Percentiles rank a stretch among this genome's conserved stretches.
These are phyloP conservation scores for Ceratocystis albifundus DNA, from an alignment of 2,329 filamentous ascomycete genomes.

Conservation along the genomic window DNA sequence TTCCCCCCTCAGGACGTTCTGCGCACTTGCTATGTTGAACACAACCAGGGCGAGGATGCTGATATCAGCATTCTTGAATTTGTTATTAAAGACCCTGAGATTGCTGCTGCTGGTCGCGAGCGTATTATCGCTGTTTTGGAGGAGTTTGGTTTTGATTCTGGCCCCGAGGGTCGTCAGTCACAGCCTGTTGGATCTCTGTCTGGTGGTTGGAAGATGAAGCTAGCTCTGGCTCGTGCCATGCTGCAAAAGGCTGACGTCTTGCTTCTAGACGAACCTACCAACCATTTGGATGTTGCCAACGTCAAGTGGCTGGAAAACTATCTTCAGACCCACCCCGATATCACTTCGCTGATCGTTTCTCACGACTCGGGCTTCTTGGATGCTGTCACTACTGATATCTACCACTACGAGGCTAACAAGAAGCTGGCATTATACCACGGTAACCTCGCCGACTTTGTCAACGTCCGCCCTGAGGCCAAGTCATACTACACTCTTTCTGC, in stretches of 20 bases:
- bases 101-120: slow-evolving; percentile 64
- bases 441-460: slow-evolving; percentile 73
- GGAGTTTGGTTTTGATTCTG: slow-evolving; percentile 88
- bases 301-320: slow-evolving; percentile 95
- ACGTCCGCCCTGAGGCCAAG: slow-evolving; percentile 84
- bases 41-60: slow-evolving; percentile 96
- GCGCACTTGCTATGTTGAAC: slow-evolving; percentile 94
- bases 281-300: slow-evolving; percentile 93
- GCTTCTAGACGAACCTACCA: slow-evolving; percentile 94
- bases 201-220: slow-evolving; percentile 99
- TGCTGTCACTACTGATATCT: slow-evolving; percentile 95
- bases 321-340: slow-evolving; percentile 87
- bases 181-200: slow-evolving; percentile 89
- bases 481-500: slow-evolving; percentile 94
- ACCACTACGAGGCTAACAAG: slow-evolving; percentile 93
- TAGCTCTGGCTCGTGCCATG: slow-evolving; percentile 92
- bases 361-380: slow-evolving; percentile 98
- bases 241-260: slow-evolving; percentile 93
- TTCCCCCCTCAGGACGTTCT: slow-evolving; percentile 89
- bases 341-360: slow-evolving; percentile 93
- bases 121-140: slow-evolving; percentile 73
- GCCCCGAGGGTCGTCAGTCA: slow-evolving; percentile 76
- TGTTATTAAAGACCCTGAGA: slow-evolving; percentile 76
- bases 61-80: slow-evolving; percentile 94
- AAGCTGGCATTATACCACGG: slow-evolving; percentile 81